Base-by-base conservation (phyloP, 176 grass and related monocot species). In the Sorghum bicolor region DNA sequence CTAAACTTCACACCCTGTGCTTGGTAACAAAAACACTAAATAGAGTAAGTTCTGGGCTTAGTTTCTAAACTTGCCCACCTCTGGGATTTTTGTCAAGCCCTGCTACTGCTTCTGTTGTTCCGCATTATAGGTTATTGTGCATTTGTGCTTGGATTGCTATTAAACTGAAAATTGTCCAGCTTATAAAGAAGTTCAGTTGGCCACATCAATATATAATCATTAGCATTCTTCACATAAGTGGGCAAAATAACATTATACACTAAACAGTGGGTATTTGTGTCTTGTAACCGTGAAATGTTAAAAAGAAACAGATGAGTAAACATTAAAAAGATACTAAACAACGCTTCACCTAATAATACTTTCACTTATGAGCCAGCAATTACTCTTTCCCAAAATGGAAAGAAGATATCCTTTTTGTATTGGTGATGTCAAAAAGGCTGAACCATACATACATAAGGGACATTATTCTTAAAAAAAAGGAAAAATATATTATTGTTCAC, bases 371-470 rank as follows among this genome's bases (percentile, higher is more conserved):
- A 77, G 24, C 82, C 50, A 78, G 67, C 32, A 65, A 63, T 40
- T 53, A 44, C 22, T 62, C 39, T 67, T 43, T 77, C 57, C 19
- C 17, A 70, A 82, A 75, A 34, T 55, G 37, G 31, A 43, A 87
- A 70, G 29, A 50, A 25, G 10, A 48, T 1, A 48, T 4, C 24
- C 2, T 5, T 26, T 75, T 57, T 77, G 22, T 61, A 20, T 11
- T 78, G 55, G 14, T 78, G 9, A 2, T 43, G 10, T 66, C 12
- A 40, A 67, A 55, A 77, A 11, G 15, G 8, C 6, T 36, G 1
- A 77, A 41, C 74, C 64, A 66, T 26, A 78, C 48, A 87, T 72
- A 31, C n/a, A 40, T 82, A 52, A 28, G 12, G 26, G 48, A 14
- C 71, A 40, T 17, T 29, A 82, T 45, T 76, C 13, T 30, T 24